Conservation (phyloP, 106 monocot genomes). For the Hemerocallis citrina region DNA sequence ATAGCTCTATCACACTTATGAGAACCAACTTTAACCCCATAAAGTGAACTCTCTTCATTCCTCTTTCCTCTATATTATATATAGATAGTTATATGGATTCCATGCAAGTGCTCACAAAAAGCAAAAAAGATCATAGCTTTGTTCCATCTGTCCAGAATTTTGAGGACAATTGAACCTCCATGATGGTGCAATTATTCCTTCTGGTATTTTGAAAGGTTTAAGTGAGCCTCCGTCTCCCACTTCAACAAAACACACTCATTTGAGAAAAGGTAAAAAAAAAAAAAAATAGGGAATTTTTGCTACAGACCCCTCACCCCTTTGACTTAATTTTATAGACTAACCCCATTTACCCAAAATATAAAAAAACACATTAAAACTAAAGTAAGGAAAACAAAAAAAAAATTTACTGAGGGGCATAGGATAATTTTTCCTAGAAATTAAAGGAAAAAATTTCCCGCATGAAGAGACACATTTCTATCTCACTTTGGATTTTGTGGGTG, state of each 20-base stretch:
- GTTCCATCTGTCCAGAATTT: constrained; percentile 32
- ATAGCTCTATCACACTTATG: too few relatives aligned
- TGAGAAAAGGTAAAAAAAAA: background rate
- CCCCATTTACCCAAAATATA: too few relatives aligned
- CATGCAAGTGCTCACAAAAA: constrained; percentile 53
- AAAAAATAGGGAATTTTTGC: too few relatives aligned
- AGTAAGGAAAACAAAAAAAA: too few relatives aligned
- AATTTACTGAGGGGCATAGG: too few relatives aligned
- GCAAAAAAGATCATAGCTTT: constrained; percentile 39
- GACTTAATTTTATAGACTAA: too few relatives aligned
- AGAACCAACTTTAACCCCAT: background rate
- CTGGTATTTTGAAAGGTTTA: constrained; percentile 7
- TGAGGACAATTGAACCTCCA: constrained; percentile 24
- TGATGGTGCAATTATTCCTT: constrained; percentile 57
- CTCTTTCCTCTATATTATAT: too few relatives aligned
- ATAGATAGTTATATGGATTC: background rate
- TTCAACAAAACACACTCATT: constrained; percentile 11
- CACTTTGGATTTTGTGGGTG: constrained; percentile 22
- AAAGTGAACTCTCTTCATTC: constrained; percentile 17
- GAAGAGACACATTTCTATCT: constrained; percentile 19
- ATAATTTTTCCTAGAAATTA: background rate
- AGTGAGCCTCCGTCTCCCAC: constrained; percentile 4
- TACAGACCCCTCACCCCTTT: too few relatives aligned
- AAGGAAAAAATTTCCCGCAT: constrained; percentile 7
- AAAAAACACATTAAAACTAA: too few relatives aligned